Evolutionary conservation across 192 early-diverging fungal genomes (phyloP).

Genomic region (Funneliformis mosseae): DNA sequence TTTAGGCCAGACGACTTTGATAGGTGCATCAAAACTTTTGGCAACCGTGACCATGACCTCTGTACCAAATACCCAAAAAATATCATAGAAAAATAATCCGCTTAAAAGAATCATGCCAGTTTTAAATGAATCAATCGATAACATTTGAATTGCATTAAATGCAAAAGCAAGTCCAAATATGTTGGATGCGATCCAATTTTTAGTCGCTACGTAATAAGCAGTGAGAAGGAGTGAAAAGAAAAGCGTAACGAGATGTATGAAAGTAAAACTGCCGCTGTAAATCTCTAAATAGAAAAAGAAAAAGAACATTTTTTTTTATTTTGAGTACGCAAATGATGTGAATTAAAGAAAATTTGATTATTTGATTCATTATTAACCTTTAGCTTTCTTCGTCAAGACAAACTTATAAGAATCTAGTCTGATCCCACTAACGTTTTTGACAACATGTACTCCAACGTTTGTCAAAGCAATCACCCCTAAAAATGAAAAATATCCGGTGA

Average conservation of each 20-base stretch:
- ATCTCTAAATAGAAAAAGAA: slow-evolving; percentile 44
- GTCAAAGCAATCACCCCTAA: slow-evolving; percentile 80
- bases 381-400: slow-evolving; percentile 63
- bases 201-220: slow-evolving; percentile 77
- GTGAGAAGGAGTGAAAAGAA: slow-evolving; percentile 61
- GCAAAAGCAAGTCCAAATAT: slow-evolving; percentile 87
- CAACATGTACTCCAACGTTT: slow-evolving; percentile 58
- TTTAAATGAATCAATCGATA: slow-evolving; percentile 93
- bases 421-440: slow-evolving; percentile 49
- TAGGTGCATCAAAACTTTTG: slow-evolving; percentile 93
- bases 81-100: slow-evolving; percentile 94
- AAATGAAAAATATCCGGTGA: slow-evolving; percentile 84
- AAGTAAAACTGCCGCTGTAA: slow-evolving; percentile 59
- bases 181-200: slow-evolving; percentile 94
- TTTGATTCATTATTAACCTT: slow-evolving; percentile 50
- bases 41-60: slow-evolving; percentile 98
- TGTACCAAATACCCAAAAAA: slow-evolving; percentile 99
- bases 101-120: slow-evolving; percentile 93
- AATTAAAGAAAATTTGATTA: background rate
- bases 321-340: background rate
- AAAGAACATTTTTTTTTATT: too few species aligned
- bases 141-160: slow-evolving; percentile 78
- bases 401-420: slow-evolving; percentile 75
- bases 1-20: slow-evolving; percentile 93
- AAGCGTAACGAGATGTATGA: slow-evolving; percentile 65